Conservation (phyloP, 441 rosid species). For the Pelargonium myrrhifolium region DNA sequence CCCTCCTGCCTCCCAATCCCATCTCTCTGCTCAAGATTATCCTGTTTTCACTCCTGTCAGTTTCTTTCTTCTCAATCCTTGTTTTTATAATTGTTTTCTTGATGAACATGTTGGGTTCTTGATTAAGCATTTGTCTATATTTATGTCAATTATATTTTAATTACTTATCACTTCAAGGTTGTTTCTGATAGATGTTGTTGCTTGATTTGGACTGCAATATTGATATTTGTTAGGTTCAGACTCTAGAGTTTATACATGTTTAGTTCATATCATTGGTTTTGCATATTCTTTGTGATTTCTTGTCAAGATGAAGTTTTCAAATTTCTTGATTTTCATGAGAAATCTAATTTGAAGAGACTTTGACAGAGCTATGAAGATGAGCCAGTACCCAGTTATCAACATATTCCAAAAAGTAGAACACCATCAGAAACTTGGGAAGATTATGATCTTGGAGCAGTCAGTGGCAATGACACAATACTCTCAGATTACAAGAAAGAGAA, state of each 20-base stretch:
- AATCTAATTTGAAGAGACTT: too few species aligned
- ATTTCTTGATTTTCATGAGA: slow-evolving; percentile 5
- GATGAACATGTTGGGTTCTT: too few species aligned
- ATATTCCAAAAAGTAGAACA: slow-evolving; percentile 44
- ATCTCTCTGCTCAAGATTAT: slow-evolving; percentile 77
- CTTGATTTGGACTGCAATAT: too few species aligned
- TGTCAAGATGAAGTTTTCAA: background rate
- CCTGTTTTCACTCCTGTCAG: slow-evolving; percentile 93
- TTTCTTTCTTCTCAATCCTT: too few species aligned
- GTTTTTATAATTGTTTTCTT: too few species aligned
- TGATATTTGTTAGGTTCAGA: too few species aligned
- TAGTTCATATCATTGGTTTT: too few species aligned
- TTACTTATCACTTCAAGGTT: too few species aligned
- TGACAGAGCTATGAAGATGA: slow-evolving; percentile 81
- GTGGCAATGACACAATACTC: slow-evolving; percentile 29
- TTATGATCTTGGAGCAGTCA: slow-evolving; percentile 39
- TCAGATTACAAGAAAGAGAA: slow-evolving; percentile 57
- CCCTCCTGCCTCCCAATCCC: slow-evolving; percentile 34
- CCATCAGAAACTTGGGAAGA: slow-evolving; percentile 69
- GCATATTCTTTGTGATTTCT: background rate
- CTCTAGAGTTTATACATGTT: too few species aligned
- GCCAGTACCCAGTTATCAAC: slow-evolving; percentile 36
- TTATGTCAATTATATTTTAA: too few species aligned
- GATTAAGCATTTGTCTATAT: too few species aligned
- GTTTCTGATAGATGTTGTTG: too few species aligned